Evolutionary conservation across 1,284 basidiomycete genomes (phyloP).

Genomic region (Pseudozyma hubeiensis): DNA sequence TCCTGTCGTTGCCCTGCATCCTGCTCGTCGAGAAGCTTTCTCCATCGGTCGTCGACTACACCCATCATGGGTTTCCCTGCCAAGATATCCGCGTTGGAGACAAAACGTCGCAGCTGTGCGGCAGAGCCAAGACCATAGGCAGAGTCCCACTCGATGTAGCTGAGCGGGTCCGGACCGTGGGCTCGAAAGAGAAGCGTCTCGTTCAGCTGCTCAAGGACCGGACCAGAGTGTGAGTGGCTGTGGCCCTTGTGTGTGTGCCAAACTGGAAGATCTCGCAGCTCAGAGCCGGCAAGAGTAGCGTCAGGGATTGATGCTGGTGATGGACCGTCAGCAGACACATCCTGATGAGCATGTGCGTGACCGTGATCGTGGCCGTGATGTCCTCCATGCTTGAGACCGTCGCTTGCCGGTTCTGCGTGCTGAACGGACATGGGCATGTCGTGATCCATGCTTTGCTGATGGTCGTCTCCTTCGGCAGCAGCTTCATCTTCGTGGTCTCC

Average conservation of each 20-base stretch:
- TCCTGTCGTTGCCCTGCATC: constrained; percentile 24
- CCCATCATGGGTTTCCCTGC: constrained; percentile 52
- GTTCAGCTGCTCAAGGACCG: constrained; percentile 46
- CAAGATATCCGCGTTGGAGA: constrained; percentile 32
- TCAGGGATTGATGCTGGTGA: constrained; percentile 22
- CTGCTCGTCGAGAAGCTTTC: constrained; percentile 58
- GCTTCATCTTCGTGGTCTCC: constrained; percentile 36
- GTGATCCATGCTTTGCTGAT: constrained; percentile 5
- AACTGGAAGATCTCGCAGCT: constrained; percentile 23
- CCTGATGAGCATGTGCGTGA: constrained; percentile 12
- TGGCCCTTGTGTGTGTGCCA: constrained; percentile 34
- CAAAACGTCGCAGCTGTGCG: constrained; percentile 52
- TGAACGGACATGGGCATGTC: constrained; percentile 1
- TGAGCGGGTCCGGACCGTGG: constrained; percentile 65
- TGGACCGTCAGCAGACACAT: constrained; percentile 11
- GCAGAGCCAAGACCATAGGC: constrained; percentile 46
- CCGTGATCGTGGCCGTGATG: not conserved
- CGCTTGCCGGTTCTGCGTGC: not conserved
- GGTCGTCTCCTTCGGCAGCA: constrained; percentile 13
- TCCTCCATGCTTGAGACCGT: constrained; percentile 8
- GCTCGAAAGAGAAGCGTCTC: constrained; percentile 56
- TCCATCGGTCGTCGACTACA: constrained; percentile 56
- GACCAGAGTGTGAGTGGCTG: constrained; percentile 47
- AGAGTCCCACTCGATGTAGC: constrained; percentile 67
- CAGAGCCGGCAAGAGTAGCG: constrained; percentile 12